A percentile compares a stretch with the other conserved stretches of the same genome.
These are phyloP conservation scores for Euptelea pleiosperma DNA, from an alignment of 164 flowering plant genomes.

Conservation along the genomic window DNA sequence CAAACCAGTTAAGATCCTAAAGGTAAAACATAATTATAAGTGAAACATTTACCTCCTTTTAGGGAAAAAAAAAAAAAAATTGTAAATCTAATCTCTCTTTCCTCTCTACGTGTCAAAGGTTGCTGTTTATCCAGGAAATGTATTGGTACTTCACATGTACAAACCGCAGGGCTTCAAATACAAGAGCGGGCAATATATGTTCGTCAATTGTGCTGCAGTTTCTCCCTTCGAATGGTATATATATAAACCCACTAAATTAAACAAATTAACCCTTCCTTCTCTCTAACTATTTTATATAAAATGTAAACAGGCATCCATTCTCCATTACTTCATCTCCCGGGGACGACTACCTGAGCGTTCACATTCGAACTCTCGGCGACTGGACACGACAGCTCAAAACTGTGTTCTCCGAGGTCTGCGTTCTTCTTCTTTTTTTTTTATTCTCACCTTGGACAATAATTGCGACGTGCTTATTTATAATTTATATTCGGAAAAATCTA, in stretches of 20 bases:
- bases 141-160: conserved; percentile 44
- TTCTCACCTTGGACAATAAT: too few relatives aligned
- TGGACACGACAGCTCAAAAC: conserved; percentile 57
- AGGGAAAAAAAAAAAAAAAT: too few relatives aligned
- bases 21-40: conserved; percentile 25
- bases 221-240: conserved; percentile 55
- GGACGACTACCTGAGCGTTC: conserved; percentile 38
- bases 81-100: too few relatives aligned
- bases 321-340: conserved; percentile 42
- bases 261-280: too few relatives aligned
- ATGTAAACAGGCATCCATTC: conserved; percentile 34
- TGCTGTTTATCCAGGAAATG: conserved; percentile 50
- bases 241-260: too few relatives aligned
- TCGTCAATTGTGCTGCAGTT: conserved; percentile 51
- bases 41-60: too few relatives aligned
- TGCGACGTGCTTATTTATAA: too few relatives aligned
- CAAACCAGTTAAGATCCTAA: conserved; percentile 42
- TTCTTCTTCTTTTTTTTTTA: neutral
- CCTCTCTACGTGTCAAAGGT: conserved; percentile 27
- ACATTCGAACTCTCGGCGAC: conserved; percentile 36
- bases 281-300: too few relatives aligned
- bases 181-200: conserved; percentile 58
- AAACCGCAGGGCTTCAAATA: conserved; percentile 51
- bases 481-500: too few relatives aligned
- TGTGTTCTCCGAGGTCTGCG: conserved; percentile 56